phyloP scores from a whole-genome alignment of 2,329 filamentous ascomycete species.

The Talaromyces sp. region DNA sequence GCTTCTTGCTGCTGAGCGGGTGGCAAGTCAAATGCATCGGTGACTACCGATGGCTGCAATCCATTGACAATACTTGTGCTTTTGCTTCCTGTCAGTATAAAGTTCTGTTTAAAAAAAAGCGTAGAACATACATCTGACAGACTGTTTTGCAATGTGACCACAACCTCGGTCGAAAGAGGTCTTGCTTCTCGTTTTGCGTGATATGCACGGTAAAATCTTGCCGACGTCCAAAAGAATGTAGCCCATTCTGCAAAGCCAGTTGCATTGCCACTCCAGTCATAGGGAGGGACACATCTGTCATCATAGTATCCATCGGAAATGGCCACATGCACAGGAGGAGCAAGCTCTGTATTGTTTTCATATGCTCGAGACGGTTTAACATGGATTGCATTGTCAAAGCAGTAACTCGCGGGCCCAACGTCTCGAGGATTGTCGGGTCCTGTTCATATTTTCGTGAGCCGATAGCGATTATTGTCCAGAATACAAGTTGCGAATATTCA shows the following conservation, averaged over 20 bases:
- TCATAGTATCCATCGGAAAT: neutral
- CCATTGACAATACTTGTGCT: neutral
- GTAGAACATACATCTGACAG: neutral
- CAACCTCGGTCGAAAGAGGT: neutral
- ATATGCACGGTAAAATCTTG: neutral
- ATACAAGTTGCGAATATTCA: neutral
- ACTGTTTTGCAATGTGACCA: neutral
- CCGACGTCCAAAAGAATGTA: slow-evolving; percentile 1
- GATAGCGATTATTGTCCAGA: neutral
- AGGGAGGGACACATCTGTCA: neutral
- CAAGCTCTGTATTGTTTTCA: neutral
- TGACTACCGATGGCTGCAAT: neutral
- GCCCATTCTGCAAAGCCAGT: neutral
- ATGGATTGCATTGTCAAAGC: neutral
- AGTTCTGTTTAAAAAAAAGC: neutral
- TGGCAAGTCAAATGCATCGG: neutral
- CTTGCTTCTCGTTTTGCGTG: neutral
- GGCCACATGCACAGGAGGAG: neutral
- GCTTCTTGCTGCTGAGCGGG: neutral
- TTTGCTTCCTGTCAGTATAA: neutral
- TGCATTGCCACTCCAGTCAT: neutral
- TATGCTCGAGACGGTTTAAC: neutral
- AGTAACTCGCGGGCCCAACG: neutral
- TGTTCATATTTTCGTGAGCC: neutral
- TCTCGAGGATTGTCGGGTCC: neutral